Conservation (phyloP, 1,284 basidiomycete species). For the Paramarasmius palmivorus region DNA sequence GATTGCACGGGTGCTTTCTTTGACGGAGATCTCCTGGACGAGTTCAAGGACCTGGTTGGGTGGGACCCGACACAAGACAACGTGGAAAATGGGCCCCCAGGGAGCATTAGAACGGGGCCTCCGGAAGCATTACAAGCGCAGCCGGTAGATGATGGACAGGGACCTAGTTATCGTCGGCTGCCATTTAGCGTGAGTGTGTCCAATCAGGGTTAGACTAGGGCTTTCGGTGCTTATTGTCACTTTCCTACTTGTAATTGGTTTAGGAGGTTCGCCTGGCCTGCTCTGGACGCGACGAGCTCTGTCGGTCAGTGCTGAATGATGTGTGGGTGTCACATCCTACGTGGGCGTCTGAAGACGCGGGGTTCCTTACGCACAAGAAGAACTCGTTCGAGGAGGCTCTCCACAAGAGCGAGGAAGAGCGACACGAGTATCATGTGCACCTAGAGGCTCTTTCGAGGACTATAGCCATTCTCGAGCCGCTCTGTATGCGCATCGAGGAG, state of each 20-base stretch:
- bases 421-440: slow-evolving; percentile 98
- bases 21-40: slow-evolving; percentile 77
- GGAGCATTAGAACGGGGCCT: slow-evolving; percentile 69
- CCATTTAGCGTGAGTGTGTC: slow-evolving; percentile 82
- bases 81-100: slow-evolving; percentile 75
- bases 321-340: slow-evolving; percentile 97
- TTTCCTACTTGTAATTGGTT: slow-evolving; percentile 16
- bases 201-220: slow-evolving; percentile 9
- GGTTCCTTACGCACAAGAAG: slow-evolving; percentile 96
- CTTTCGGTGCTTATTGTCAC: slow-evolving; percentile 2
- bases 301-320: slow-evolving; percentile 96
- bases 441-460: slow-evolving; percentile 92
- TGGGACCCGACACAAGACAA: slow-evolving; percentile 72
- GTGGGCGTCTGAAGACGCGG: slow-evolving; percentile 95
- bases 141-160: slow-evolving; percentile 73
- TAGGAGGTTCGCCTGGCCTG: slow-evolving; percentile 91
- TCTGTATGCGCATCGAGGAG: slow-evolving; percentile 83
- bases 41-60: slow-evolving; percentile 88
- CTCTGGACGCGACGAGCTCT: slow-evolving; percentile 93
- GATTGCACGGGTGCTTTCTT: slow-evolving; percentile 83
- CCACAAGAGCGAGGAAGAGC: slow-evolving; percentile 97
- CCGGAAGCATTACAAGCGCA: slow-evolving; percentile 69
- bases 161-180: slow-evolving; percentile 90
- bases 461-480: slow-evolving; percentile 90
- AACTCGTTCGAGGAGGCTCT: slow-evolving; percentile 96